Percentiles rank a stretch among this genome's conserved stretches.
Evolutionary conservation across 148 eudicot genomes (phyloP).

Genomic region (Rhododendron ovatum): DNA sequence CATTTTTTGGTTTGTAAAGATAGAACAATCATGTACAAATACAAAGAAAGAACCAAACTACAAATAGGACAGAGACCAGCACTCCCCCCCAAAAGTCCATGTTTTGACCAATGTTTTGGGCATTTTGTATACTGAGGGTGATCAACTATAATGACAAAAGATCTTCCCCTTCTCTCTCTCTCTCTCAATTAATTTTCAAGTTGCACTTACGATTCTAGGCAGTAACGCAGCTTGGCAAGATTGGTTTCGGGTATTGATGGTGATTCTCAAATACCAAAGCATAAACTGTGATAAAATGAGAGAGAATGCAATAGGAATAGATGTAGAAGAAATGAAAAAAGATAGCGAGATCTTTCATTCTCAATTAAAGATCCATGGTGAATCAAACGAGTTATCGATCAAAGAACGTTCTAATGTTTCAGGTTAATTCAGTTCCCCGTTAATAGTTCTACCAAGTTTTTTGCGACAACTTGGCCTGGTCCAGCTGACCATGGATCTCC

Average conservation of each 20-base stretch:
- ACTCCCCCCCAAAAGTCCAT: conserved; percentile 62
- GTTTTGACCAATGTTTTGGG: conserved; percentile 53
- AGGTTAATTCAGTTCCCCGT: not conserved
- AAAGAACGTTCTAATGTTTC: not conserved
- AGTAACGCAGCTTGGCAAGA: not conserved
- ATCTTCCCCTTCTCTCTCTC: not conserved
- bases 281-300: not conserved
- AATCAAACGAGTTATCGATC: no score
- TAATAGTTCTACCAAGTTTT: not conserved
- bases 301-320: not conserved
- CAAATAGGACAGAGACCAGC: conserved; percentile 33
- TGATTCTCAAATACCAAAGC: not conserved
- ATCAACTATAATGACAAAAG: not conserved
- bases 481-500: not conserved
- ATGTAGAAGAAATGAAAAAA: not conserved
- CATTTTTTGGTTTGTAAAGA: conserved; percentile 7
- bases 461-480: not conserved
- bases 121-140: conserved; percentile 53
- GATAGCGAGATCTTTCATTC: not conserved
- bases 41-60: conserved; percentile 13
- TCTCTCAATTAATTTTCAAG: not conserved
- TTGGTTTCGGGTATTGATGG: not conserved
- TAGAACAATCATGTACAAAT: conserved; percentile 14
- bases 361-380: not conserved
- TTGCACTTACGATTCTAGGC: not conserved